Evolutionary conservation across 768 basidiomycete genomes (phyloP).

Genomic region (Calocybe cyanea): DNA sequence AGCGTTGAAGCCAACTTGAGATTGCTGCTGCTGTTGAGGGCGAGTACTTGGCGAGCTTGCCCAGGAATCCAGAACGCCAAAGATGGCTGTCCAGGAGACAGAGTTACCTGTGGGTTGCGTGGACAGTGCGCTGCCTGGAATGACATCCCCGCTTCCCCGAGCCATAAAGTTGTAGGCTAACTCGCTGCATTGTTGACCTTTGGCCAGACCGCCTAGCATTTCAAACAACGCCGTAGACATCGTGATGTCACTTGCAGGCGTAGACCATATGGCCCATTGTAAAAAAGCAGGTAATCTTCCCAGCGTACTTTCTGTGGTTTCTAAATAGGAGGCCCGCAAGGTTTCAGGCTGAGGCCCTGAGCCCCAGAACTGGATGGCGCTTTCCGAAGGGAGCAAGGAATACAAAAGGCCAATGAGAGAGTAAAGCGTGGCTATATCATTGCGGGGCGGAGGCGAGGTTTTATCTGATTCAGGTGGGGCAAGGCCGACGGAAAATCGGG

Average conservation of each 20-base stretch:
- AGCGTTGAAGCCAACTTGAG: constrained; percentile 16
- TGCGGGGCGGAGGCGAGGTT: constrained; percentile 50
- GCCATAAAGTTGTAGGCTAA: constrained; percentile 88
- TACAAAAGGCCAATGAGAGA: constrained; percentile 82
- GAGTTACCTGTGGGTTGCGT: constrained; percentile 49
- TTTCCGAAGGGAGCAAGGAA: constrained; percentile 65
- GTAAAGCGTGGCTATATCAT: constrained; percentile 83
- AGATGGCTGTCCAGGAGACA: constrained; percentile 77
- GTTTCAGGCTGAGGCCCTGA: constrained; percentile 45
- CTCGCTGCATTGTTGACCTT: constrained; percentile 82
- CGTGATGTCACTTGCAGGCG: constrained; percentile 64
- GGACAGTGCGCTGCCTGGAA: constrained; percentile 55
- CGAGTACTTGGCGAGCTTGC: constrained; percentile 45
- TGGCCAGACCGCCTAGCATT: constrained; percentile 82
- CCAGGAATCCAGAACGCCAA: constrained; percentile 75
- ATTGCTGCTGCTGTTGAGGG: constrained; percentile 40
- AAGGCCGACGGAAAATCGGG: constrained; percentile 39
- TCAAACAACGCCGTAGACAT: constrained; percentile 83
- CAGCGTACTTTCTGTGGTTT: constrained; percentile 55
- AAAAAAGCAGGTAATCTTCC: constrained; percentile 72
- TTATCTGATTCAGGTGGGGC: constrained; percentile 36
- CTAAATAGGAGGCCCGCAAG: constrained; percentile 47
- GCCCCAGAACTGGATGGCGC: constrained; percentile 85
- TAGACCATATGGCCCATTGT: constrained; percentile 89
- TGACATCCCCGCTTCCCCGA: constrained; percentile 65